These are phyloP conservation scores for Papiliotrema terrestris DNA, from an alignment of 1,284 basidiomycete genomes.

Conservation along the genomic window DNA sequence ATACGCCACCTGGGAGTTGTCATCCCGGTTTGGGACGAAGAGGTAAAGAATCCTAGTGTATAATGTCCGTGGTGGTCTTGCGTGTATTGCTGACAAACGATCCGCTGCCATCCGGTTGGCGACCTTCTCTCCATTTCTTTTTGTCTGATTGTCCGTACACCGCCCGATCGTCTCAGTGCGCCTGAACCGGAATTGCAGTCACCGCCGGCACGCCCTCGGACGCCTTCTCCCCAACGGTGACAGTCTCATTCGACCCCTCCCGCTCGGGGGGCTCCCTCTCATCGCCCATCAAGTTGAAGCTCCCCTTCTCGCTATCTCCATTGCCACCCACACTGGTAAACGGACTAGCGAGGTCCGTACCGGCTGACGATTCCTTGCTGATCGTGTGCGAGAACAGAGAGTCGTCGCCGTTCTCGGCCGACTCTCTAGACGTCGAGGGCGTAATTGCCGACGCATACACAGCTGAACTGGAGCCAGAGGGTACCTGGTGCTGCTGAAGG, in stretches of 20 bases:
- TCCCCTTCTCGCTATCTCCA: background rate
- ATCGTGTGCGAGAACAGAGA: conserved; percentile 1
- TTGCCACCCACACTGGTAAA: conserved; percentile 3
- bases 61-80: no score
- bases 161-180: no score
- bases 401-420: background rate
- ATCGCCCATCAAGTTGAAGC: background rate
- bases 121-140: no score
- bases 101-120: no score
- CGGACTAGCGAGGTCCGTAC: background rate
- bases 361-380: background rate
- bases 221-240: background rate
- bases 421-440: conserved; percentile 1
- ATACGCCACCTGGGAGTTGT: no score
- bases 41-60: no score
- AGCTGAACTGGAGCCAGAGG: no score
- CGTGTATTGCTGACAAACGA: no score
- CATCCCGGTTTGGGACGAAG: no score
- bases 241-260: conserved; percentile 19
- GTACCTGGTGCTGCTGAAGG: background rate
- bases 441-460: background rate
- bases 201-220: no score
- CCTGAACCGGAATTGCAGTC: no score
- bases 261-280: background rate
- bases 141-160: no score